phyloP scores from a whole-genome alignment of 495 filamentous ascomycete genomes.

The Gamarada debralockiae region DNA sequence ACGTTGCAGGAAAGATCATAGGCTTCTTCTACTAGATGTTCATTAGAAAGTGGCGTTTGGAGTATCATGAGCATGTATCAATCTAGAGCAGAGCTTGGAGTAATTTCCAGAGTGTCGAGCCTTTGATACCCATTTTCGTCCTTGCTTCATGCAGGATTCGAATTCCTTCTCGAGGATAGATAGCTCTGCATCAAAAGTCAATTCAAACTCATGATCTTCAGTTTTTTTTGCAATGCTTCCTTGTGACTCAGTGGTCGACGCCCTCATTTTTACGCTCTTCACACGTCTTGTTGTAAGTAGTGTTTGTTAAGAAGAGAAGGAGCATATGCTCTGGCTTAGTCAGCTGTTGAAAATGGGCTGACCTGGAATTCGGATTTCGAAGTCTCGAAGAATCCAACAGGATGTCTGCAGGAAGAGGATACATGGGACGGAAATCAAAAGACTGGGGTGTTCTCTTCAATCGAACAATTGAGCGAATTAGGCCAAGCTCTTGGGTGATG shows the following conservation, averaged over 20 bases:
- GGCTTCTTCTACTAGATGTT: conserved; percentile 88
- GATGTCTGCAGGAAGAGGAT: too few relatives aligned
- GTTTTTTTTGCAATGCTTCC: neutral
- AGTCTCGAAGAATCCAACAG: too few relatives aligned
- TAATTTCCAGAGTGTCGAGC: conserved; percentile 14
- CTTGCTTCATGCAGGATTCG: conserved; percentile 17
- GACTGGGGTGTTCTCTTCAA: too few relatives aligned
- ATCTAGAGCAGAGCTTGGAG: conserved; percentile 20
- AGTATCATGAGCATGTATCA: conserved; percentile 23
- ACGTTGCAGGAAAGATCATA: conserved; percentile 93
- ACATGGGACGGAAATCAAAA: too few relatives aligned
- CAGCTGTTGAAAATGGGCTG: too few relatives aligned
- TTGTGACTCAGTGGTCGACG: neutral
- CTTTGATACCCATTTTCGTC: conserved; percentile 18
- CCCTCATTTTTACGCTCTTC: too few relatives aligned
- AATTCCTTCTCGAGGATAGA: conserved; percentile 15
- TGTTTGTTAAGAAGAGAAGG: too few relatives aligned
- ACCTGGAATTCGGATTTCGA: too few relatives aligned
- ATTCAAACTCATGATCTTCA: conserved; percentile 21
- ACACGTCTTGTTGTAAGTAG: too few relatives aligned
- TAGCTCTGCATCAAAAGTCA: conserved; percentile 27
- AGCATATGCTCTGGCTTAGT: too few relatives aligned
- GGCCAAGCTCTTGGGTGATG: too few relatives aligned
- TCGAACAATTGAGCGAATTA: too few relatives aligned
- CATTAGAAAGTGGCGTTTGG: conserved; percentile 18